phyloP scores from a whole-genome alignment of 2,329 filamentous ascomycete species.

The Dothistroma pini region DNA sequence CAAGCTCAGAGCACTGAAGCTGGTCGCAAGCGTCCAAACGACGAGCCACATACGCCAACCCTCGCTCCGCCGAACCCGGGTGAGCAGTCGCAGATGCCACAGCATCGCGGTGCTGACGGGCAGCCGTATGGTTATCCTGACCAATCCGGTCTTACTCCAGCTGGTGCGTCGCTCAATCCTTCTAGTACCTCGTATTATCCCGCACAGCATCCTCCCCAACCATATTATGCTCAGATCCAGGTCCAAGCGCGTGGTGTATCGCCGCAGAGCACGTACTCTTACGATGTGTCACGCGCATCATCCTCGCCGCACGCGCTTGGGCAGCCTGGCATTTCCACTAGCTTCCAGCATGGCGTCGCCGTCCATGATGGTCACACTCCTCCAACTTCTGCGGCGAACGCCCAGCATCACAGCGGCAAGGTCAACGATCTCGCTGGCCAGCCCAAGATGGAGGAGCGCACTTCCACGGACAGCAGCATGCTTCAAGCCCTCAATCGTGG shows the following conservation, averaged over 20 bases:
- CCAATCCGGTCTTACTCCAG: constrained; percentile 42
- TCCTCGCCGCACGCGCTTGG: constrained; percentile 40
- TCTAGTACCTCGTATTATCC: constrained; percentile 40
- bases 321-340: constrained; percentile 20
- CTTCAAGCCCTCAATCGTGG: constrained; percentile 27
- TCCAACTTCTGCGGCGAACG: constrained; percentile 29
- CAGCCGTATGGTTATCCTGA: constrained; percentile 41
- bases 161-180: constrained; percentile 44
- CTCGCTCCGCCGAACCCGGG: constrained; percentile 48
- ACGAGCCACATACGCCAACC: constrained; percentile 51
- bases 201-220: constrained; percentile 29
- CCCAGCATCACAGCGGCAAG: constrained; percentile 27
- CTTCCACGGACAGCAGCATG: constrained; percentile 31
- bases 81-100: constrained; percentile 38
- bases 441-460: constrained; percentile 39
- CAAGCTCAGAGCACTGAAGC: constrained; percentile 22
- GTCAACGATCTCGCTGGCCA: constrained; percentile 27
- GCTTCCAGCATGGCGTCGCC: constrained; percentile 28
- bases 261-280: constrained; percentile 42
- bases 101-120: constrained; percentile 14
- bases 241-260: constrained; percentile 39
- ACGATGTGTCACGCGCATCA: constrained; percentile 41
- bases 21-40: constrained; percentile 45
- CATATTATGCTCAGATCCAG: constrained; percentile 37
- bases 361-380: constrained; percentile 39